Evolutionary conservation across 805 yeast genomes (phyloP).

Genomic region (Wickerhamomyces strasburgensis): DNA sequence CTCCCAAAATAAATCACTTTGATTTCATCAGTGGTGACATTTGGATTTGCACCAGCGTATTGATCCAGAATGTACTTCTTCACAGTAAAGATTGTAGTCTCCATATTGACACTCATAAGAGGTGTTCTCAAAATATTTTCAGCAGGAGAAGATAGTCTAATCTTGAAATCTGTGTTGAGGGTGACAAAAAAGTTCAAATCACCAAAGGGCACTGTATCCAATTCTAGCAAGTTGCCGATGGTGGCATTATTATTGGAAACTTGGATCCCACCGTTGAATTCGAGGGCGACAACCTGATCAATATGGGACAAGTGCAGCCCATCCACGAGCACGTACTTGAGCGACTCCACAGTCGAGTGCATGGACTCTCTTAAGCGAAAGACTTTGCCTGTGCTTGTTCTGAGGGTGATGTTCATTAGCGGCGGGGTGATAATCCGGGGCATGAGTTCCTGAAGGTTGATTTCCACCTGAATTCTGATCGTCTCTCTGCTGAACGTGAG

Average conservation of each 20-base stretch:
- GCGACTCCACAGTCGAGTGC: conserved; percentile 8
- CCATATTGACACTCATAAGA: conserved; percentile 12
- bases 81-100: conserved; percentile 19
- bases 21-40: conserved; percentile 18
- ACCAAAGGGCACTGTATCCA: conserved; percentile 32
- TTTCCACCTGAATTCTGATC: conserved; percentile 19
- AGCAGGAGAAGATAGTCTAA: conserved; percentile 23
- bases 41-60: conserved; percentile 13
- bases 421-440: conserved; percentile 9
- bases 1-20: conserved; percentile 25
- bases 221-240: conserved; percentile 25
- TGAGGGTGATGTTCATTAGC: conserved; percentile 15
- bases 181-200: conserved; percentile 25
- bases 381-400: conserved; percentile 17
- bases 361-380: conserved; percentile 13
- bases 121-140: conserved; percentile 12
- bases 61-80: conserved; percentile 24
- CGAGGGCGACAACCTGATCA: conserved; percentile 12
- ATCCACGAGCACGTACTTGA: conserved; percentile 16
- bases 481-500: conserved; percentile 1
- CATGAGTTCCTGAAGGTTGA: conserved; percentile 10
- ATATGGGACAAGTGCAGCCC: conserved; percentile 13
- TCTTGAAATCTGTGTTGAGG: conserved; percentile 19
- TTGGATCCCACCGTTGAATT: conserved; percentile 17
- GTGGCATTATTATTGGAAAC: conserved; percentile 18